A percentile compares a stretch with the other conserved stretches of the same genome.
Evolutionary conservation across 768 basidiomycete species (phyloP).

Genomic region (Mycena olivaceomarginata): DNA sequence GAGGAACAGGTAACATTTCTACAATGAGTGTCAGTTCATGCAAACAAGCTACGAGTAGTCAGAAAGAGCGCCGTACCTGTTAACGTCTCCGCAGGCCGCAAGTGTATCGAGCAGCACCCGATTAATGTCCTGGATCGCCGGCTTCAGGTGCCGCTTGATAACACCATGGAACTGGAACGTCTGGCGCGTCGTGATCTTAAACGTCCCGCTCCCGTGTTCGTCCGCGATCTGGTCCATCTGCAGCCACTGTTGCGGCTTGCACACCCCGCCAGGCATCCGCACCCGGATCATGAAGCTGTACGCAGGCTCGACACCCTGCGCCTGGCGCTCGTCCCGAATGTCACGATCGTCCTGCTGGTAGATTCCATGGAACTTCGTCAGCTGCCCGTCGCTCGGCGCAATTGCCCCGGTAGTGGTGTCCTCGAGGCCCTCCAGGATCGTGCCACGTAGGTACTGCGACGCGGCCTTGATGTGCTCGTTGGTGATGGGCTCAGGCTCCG

Average conservation of each 20-base stretch:
- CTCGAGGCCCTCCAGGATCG: slow-evolving; percentile 93
- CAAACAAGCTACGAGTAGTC: background rate
- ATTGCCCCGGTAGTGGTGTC: slow-evolving; percentile 94
- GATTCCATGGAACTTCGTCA: slow-evolving; percentile 98
- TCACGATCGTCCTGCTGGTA: slow-evolving; percentile 99
- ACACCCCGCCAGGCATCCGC: slow-evolving; percentile 97
- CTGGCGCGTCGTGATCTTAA: slow-evolving; percentile 98
- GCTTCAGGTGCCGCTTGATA: slow-evolving; percentile 97
- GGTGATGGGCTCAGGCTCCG: slow-evolving; percentile 97
- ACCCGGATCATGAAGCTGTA: slow-evolving; percentile 99
- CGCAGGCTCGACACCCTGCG: slow-evolving; percentile 95
- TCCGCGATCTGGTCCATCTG: slow-evolving; percentile 98
- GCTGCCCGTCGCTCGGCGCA: slow-evolving; percentile 91
- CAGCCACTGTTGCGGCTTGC: slow-evolving; percentile 93
- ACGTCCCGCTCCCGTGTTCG: slow-evolving; percentile 93
- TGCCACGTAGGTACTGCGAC: slow-evolving; percentile 94
- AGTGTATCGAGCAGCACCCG: slow-evolving; percentile 93
- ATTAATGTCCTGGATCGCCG: slow-evolving; percentile 98
- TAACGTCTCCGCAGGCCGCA: slow-evolving; percentile 99
- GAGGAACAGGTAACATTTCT: slow-evolving; percentile 95
- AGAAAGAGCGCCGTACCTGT: slow-evolving; percentile 71
- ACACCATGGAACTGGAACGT: slow-evolving; percentile 99
- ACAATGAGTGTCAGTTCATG: background rate
- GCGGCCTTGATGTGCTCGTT: slow-evolving; percentile 99
- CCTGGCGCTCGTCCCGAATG: slow-evolving; percentile 96